Percentiles rank a stretch among this genome's conserved stretches.
These are phyloP conservation scores for Hypoxylon sp. DNA, from an alignment of 2,329 filamentous ascomycete species.

Conservation along the genomic window DNA sequence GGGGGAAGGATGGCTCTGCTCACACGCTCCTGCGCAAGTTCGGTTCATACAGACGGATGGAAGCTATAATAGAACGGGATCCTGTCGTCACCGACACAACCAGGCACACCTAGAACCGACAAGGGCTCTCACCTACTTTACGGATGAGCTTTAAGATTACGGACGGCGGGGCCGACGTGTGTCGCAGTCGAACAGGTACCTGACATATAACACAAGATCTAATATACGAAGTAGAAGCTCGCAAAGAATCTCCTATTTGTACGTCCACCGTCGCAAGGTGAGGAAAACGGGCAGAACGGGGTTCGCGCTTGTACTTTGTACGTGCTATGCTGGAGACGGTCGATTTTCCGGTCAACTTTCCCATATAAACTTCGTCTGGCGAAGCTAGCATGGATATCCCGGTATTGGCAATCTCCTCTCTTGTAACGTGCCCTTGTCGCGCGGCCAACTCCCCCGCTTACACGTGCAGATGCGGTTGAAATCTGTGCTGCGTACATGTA, in stretches of 20 bases:
- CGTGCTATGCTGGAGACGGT: constrained; percentile 15
- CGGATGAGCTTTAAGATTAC: constrained; percentile 36
- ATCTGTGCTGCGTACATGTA: neutral
- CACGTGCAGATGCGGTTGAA: constrained; percentile 29
- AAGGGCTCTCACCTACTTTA: constrained; percentile 37
- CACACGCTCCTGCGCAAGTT: constrained; percentile 24
- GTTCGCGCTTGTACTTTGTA: neutral
- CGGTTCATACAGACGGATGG: constrained; percentile 31
- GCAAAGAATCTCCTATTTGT: constrained; percentile 23
- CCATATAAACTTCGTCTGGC: constrained; percentile 25
- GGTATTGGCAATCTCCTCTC: constrained; percentile 36
- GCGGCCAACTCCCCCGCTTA: constrained; percentile 34
- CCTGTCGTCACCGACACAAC: constrained; percentile 38
- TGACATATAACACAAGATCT: constrained; percentile 26
- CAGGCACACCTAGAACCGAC: constrained; percentile 34
- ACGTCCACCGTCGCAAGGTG: constrained; percentile 12
- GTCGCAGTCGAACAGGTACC: constrained; percentile 19
- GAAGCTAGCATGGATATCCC: constrained; percentile 36
- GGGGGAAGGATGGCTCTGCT: constrained; percentile 33
- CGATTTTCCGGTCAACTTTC: constrained; percentile 19
- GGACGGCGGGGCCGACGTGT: constrained; percentile 16
- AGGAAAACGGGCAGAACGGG: constrained; percentile 8
- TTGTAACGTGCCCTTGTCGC: constrained; percentile 40
- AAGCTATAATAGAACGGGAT: constrained; percentile 35
- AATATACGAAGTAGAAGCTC: constrained; percentile 29